phyloP scores from a whole-genome alignment of 1,284 basidiomycete genomes.

The Marasmius tenuissimus region DNA sequence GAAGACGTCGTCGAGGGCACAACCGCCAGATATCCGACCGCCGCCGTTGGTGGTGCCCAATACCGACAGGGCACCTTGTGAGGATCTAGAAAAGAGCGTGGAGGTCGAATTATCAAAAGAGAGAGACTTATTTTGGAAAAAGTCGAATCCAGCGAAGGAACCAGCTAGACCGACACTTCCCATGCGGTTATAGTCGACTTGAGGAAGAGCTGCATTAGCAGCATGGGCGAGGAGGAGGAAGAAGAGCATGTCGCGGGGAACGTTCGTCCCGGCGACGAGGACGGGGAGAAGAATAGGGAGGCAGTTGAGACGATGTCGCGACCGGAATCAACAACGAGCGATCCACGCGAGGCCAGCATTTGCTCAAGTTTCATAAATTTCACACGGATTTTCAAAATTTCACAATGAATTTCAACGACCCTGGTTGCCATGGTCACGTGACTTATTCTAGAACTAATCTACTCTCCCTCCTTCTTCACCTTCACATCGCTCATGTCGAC shows the following conservation, averaged over 20 bases:
- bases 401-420: not conserved
- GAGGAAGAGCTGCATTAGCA: slow-evolving; percentile 64
- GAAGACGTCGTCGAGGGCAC: slow-evolving; percentile 58
- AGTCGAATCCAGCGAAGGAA: slow-evolving; percentile 81
- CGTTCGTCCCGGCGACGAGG: slow-evolving; percentile 12
- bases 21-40: slow-evolving; percentile 66
- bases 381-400: not conserved
- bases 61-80: slow-evolving; percentile 60
- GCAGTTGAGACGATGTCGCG: not conserved
- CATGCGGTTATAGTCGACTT: slow-evolving; percentile 90
- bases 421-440: slow-evolving; percentile 3
- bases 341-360: not conserved
- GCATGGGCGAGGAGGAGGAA: slow-evolving; percentile 24
- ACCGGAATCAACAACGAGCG: not conserved
- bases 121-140: slow-evolving; percentile 62
- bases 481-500: slow-evolving; percentile 44
- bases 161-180: slow-evolving; percentile 86
- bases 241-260: slow-evolving; percentile 14
- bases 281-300: not conserved
- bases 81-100: slow-evolving; percentile 66
- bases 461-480: slow-evolving; percentile 41
- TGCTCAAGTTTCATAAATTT: not conserved
- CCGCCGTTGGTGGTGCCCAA: slow-evolving; percentile 72
- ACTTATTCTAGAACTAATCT: not conserved
- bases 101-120: slow-evolving; percentile 69